Base-by-base conservation (phyloP, 129 eudicot genomes). In the Artemisia argyi region DNA sequence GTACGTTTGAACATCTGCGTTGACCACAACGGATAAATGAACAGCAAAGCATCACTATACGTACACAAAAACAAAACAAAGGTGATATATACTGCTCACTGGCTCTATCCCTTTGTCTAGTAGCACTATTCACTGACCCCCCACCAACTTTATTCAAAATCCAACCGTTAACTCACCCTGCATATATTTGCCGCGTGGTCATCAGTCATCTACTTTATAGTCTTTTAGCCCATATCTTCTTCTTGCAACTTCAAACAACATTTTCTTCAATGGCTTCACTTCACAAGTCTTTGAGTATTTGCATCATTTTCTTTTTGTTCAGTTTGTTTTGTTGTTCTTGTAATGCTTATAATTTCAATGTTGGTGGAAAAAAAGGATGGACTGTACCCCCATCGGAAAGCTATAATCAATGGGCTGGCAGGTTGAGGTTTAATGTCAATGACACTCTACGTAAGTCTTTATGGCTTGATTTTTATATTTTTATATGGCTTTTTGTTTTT, bases 301-400 rank as follows among this genome's bases (percentile, higher is more conserved):
- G 66, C 74, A 19, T 44, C 15, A 0, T 49, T 52, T 18, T 80
- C 2, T 67, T 84, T 1, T 39, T 39, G 65, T 39, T 55, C 58
- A 24, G 56, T 3, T 1, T 79, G 3, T 3, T 84, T 11, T 61
- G 51, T 39, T 73, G 55, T 1, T 75, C 86, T 4, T 7, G 2
- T 7, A 39, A 66, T 20, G 90, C 85, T 59, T 76, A 71, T 47
- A 83, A 44, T 15, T 84, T 89, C 68, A 68, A 52, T 9, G 87
- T 92, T 68, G 96, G 96, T 48, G 95, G 96, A 8, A 78, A 59
- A 63, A 79, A 83, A 19, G 98, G 98, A 0, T 92, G 98, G 98
- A 80, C 66, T 11, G 11, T 79, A 30, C 65, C 78, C 78, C 95
- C 96, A 66, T 60, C 88, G 1, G 91, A 89, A 66, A 68, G 24